Percentiles rank a stretch among this genome's conserved stretches.
phyloP scores from a whole-genome alignment of 495 filamentous ascomycete genomes.

The Penicillium egyptiacum region DNA sequence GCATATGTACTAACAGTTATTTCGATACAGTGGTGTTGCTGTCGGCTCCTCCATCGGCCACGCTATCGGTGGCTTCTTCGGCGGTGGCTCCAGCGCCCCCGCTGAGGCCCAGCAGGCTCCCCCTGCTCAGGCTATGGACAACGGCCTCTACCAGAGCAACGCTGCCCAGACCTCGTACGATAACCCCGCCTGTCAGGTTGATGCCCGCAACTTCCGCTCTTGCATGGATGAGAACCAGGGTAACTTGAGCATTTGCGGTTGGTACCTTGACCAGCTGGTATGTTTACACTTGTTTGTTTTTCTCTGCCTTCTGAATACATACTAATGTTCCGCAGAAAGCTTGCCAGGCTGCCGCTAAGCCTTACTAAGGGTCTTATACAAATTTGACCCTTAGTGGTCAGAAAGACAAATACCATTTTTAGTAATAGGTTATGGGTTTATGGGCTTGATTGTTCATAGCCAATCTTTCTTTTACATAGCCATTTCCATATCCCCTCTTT shows the following conservation, averaged over 20 bases:
- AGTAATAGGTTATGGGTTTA: conserved; percentile 13
- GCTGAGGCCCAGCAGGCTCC: conserved; percentile 53
- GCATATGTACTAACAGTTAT: conserved; percentile 14
- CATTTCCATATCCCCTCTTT: conserved; percentile 25
- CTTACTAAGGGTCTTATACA: conserved; percentile 61
- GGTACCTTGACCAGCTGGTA: conserved; percentile 95
- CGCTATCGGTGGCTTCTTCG: conserved; percentile 85
- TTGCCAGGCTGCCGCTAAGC: conserved; percentile 85
- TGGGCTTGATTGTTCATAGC: neutral
- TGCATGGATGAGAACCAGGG: conserved; percentile 95
- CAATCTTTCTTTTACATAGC: conserved; percentile 21
- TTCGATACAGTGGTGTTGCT: conserved; percentile 74
- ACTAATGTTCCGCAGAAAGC: conserved; percentile 64
- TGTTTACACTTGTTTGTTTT: conserved; percentile 18
- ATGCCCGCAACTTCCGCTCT: conserved; percentile 82
- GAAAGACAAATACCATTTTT: conserved; percentile 12
- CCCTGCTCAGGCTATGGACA: conserved; percentile 48
- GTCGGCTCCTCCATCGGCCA: conserved; percentile 94
- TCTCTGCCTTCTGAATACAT: neutral
- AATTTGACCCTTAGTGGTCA: neutral
- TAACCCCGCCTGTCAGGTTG: conserved; percentile 66
- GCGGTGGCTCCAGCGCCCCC: conserved; percentile 59
- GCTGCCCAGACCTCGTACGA: conserved; percentile 49
- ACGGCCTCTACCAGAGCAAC: conserved; percentile 53
- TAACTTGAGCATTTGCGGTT: conserved; percentile 91